Percentiles rank a stretch among this genome's conserved stretches.
These are phyloP conservation scores for Daldinia bambusicola DNA, from an alignment of 495 filamentous ascomycete species.

Conservation along the genomic window DNA sequence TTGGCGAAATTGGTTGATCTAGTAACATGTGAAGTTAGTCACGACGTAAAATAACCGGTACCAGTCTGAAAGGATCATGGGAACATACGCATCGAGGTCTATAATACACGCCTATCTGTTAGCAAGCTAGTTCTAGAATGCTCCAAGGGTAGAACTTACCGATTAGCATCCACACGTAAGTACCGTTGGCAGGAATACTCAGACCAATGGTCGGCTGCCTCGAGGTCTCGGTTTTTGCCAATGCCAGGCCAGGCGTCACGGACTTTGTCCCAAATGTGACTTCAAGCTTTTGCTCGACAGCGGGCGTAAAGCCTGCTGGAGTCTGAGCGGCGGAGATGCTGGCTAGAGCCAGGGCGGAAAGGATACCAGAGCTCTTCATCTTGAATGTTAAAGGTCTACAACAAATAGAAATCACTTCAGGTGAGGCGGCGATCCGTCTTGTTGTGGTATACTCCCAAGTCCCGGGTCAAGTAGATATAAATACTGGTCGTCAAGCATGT, in stretches of 20 bases:
- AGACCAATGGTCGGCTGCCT: slow-evolving; percentile 57
- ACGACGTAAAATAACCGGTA: not conserved
- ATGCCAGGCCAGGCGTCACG: slow-evolving; percentile 50
- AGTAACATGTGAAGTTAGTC: not conserved
- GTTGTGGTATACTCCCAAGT: slow-evolving; percentile 10
- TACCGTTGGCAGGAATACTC: slow-evolving; percentile 48
- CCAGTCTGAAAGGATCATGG: not conserved
- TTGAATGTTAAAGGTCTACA: slow-evolving; percentile 16
- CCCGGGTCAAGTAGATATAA: slow-evolving; percentile 24
- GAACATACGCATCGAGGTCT: slow-evolving; percentile 57
- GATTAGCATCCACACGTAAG: slow-evolving; percentile 60
- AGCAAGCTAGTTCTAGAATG: slow-evolving; percentile 3
- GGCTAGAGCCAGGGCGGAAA: slow-evolving; percentile 40
- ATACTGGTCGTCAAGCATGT: slow-evolving; percentile 11
- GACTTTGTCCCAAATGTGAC: slow-evolving; percentile 58
- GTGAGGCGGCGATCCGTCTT: slow-evolving; percentile 4
- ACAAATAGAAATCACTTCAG: not conserved
- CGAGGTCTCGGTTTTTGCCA: slow-evolving; percentile 54
- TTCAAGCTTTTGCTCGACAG: slow-evolving; percentile 54
- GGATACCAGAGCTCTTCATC: slow-evolving; percentile 41
- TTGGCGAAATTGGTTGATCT: slow-evolving; percentile 55
- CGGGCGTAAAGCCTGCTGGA: slow-evolving; percentile 54
- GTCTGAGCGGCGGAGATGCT: slow-evolving; percentile 52
- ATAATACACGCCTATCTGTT: not conserved
- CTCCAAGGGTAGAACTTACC: slow-evolving; percentile 43